Evolutionary conservation across 2,329 filamentous ascomycete genomes (phyloP).

Genomic region (Dryadomyces quercivorus): DNA sequence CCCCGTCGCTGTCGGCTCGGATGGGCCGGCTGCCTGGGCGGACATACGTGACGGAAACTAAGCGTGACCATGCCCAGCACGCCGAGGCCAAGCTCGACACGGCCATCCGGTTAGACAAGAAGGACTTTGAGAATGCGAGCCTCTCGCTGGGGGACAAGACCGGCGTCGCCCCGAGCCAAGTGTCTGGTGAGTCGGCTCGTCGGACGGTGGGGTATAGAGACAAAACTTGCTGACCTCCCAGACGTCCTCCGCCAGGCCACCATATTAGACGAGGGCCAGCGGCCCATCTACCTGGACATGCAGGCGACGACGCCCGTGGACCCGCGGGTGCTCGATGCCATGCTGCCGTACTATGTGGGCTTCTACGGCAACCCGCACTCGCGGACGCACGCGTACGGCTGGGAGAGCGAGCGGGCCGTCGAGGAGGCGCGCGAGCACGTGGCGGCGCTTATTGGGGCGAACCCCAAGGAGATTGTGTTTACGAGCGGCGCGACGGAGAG

Average conservation of each 20-base stretch:
- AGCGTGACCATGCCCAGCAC: conserved; percentile 68
- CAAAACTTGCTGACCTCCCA: conserved; percentile 14
- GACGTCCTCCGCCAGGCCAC: conserved; percentile 85
- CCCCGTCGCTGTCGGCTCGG: background rate
- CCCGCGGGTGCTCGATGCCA: conserved; percentile 86
- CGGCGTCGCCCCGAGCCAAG: conserved; percentile 67
- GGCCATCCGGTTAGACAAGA: conserved; percentile 76
- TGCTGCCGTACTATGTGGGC: conserved; percentile 89
- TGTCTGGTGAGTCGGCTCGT: conserved; percentile 40
- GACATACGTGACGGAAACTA: conserved; percentile 75
- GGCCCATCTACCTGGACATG: conserved; percentile 97
- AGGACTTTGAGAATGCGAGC: conserved; percentile 53
- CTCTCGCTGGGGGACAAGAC: conserved; percentile 16
- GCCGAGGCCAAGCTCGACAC: conserved; percentile 72
- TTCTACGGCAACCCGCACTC: conserved; percentile 97
- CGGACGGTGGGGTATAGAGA: too few species aligned
- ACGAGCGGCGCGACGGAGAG: conserved; percentile 96
- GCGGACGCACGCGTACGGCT: conserved; percentile 93
- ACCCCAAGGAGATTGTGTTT: conserved; percentile 97
- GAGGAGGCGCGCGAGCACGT: conserved; percentile 78
- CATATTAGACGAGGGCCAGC: conserved; percentile 80
- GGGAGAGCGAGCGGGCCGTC: conserved; percentile 92
- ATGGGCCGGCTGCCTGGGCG: conserved; percentile 22
- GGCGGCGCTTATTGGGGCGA: conserved; percentile 78
- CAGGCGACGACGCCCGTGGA: conserved; percentile 94